Percentiles rank a stretch among this genome's conserved stretches.
phyloP scores from a whole-genome alignment of 768 basidiomycete genomes.

The Fomitopsis serialis region DNA sequence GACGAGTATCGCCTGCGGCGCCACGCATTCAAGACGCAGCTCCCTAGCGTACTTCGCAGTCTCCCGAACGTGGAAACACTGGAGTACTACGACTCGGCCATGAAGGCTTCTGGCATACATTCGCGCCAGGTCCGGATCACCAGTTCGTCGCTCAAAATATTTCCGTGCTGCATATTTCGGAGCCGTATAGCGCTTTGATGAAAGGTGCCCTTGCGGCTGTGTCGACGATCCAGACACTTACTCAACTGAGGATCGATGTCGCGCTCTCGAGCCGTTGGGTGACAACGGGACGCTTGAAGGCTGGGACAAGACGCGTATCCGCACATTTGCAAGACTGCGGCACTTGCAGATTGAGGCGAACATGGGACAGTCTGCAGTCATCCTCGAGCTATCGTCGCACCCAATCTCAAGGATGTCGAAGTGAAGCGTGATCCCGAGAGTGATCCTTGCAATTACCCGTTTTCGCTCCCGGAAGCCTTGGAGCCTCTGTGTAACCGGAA shows the following conservation, averaged over 20 bases:
- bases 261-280: no score
- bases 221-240: background rate
- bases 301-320: no score
- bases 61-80: background rate
- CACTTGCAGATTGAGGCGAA: no score
- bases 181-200: background rate
- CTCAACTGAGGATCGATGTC: background rate
- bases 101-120: background rate
- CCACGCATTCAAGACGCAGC: background rate
- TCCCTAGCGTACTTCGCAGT: background rate
- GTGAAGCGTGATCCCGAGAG: no score
- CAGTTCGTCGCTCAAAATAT: background rate
- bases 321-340: no score
- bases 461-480: no score
- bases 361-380: no score
- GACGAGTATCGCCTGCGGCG: background rate
- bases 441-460: no score
- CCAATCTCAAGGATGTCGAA: no score
- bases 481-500: no score
- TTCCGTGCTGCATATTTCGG: background rate
- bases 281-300: no score
- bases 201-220: background rate
- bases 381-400: no score
- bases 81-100: background rate
- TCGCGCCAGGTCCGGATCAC: background rate